phyloP scores from a whole-genome alignment of 257 asterid genomes.

The Petunia axillaris region DNA sequence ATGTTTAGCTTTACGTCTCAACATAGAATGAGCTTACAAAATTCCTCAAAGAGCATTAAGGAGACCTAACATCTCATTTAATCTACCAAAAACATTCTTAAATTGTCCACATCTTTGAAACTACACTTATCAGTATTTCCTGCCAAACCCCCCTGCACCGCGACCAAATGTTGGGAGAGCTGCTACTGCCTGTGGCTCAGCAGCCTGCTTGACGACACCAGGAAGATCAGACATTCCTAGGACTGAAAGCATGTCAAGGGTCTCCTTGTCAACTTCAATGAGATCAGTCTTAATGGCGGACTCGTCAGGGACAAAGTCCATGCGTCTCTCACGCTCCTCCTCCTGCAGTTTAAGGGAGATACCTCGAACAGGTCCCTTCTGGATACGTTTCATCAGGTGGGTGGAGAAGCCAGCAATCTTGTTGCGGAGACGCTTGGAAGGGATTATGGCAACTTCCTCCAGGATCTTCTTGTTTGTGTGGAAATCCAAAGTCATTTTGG shows the following conservation, averaged over 20 bases:
- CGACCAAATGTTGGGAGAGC: slow-evolving; percentile 36
- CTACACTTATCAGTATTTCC: slow-evolving; percentile 34
- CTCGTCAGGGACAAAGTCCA: slow-evolving; percentile 60
- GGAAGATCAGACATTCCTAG: slow-evolving; percentile 58
- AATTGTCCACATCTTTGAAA: neutral
- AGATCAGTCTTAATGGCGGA: slow-evolving; percentile 54
- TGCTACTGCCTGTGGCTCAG: slow-evolving; percentile 36
- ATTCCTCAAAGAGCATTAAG: neutral
- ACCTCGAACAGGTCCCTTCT: slow-evolving; percentile 49
- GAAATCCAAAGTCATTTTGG: slow-evolving; percentile 58
- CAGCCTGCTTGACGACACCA: slow-evolving; percentile 42
- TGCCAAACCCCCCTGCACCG: slow-evolving; percentile 41
- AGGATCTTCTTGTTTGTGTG: slow-evolving; percentile 55
- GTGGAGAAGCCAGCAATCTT: slow-evolving; percentile 54
- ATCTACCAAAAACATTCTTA: slow-evolving; percentile 17
- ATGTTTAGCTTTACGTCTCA: slow-evolving; percentile 1
- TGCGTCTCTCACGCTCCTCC: slow-evolving; percentile 53
- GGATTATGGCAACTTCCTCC: slow-evolving; percentile 52
- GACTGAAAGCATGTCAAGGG: slow-evolving; percentile 51
- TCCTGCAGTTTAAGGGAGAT: slow-evolving; percentile 51
- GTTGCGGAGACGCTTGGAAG: slow-evolving; percentile 48
- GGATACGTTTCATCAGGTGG: slow-evolving; percentile 51
- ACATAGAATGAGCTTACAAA: neutral
- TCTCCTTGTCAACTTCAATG: slow-evolving; percentile 60
- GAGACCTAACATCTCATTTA: slow-evolving; percentile 5